A percentile compares a stretch with the other conserved stretches of the same genome.
Evolutionary conservation across 2,329 filamentous ascomycete genomes (phyloP).

Genomic region (Apiospora aurea): DNA sequence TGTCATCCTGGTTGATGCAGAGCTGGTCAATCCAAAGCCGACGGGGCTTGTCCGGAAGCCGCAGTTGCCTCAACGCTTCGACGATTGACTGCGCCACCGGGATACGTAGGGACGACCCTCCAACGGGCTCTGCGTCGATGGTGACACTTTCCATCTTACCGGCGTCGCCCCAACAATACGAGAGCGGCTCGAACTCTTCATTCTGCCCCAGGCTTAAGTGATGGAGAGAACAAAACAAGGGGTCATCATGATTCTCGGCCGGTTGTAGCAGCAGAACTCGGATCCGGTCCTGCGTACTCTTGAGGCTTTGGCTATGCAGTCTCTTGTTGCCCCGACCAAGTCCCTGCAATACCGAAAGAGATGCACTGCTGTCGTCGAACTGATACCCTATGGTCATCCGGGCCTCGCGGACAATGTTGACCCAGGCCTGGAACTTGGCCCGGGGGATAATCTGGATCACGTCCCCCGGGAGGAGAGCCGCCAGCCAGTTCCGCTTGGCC

Average conservation of each 20-base stretch:
- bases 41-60: background rate
- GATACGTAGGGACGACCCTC: background rate
- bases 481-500: conserved; percentile 10
- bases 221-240: conserved; percentile 3
- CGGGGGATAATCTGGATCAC: conserved; percentile 20
- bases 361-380: background rate
- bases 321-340: background rate
- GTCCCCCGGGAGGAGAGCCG: conserved; percentile 12
- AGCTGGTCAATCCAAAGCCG: conserved; percentile 22
- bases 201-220: background rate
- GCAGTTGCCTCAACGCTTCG: conserved; percentile 3
- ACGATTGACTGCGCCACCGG: background rate
- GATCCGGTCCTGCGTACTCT: background rate
- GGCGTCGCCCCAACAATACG: conserved; percentile 17
- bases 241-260: background rate
- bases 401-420: conserved; percentile 20
- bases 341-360: background rate
- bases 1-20: conserved; percentile 25
- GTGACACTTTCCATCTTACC: background rate
- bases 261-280: conserved; percentile 10
- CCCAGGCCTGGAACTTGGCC: conserved; percentile 19
- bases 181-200: background rate
- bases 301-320: background rate
- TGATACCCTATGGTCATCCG: background rate
- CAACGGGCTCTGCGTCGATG: background rate